Evolutionary conservation across 2,329 filamentous ascomycete species (phyloP), one percentile per base, ranked within the genome.

Genomic region (Chaetoscypha palmicola): DNA sequence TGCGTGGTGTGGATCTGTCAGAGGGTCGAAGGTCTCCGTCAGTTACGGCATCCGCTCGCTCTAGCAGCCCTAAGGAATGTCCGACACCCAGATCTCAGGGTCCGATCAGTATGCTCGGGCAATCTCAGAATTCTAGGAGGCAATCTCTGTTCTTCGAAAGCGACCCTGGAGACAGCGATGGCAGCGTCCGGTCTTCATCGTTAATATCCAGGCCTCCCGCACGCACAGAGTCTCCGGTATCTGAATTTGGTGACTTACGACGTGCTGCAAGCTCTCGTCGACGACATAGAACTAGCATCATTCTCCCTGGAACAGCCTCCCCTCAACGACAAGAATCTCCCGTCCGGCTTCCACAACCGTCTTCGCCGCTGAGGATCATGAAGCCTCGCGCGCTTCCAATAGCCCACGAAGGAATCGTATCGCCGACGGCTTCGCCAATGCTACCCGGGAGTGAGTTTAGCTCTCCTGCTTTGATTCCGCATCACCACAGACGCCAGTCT

Each of bases 291-390:
- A 81, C 85, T 56, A 97, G 91, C 60, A 72, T 96, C 45, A 83
- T 94, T 38, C 73, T 96, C 14, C 82, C 90, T 1, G 80, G 86
- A 8, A 73, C 87, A 5, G 77, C 83, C 26, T 94, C 88, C 8
- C 86, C 86, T 32, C 83, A 80, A 40, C 81, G 92, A 20, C 89
- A 95, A 59, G 86, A 91, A 58, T 98, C 92, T 0, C 92, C 92
- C 3, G 90, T 84, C 7, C 77, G 91, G 52, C 71, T 74, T 39
- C 69, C 76, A 5, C 79, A 83, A 37, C 87, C 89, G 2, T 87
- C 90, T 1, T 95, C 89, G 1, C 92, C 92, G 1, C 68, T 98
- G 44, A 79, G 91, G 28, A 89, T 94, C 57, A 75, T 77, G 35
- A 97, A 95, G 60, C 85, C 90, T 24, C 81, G 90, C 24, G 73